Percentiles rank a stretch among this genome's conserved stretches.
Conservation (phyloP, 441 rosid species). For the Erodium trifolium region DNA sequence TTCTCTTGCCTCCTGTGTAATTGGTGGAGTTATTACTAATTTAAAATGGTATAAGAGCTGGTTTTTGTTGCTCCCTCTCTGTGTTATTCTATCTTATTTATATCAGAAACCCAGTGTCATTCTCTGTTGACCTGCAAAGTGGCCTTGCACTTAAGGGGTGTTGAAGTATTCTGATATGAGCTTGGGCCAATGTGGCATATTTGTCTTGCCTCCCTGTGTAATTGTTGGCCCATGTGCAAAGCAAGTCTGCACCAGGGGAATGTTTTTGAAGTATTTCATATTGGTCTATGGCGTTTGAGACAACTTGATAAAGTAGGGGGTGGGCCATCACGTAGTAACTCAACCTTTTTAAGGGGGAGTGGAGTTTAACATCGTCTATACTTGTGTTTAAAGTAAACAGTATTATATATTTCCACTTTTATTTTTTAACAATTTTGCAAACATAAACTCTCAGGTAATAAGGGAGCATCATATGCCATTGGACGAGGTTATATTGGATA, state of each 20-base stretch:
- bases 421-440: slow-evolving; percentile 17
- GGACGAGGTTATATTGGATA: slow-evolving; percentile 73
- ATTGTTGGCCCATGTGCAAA: too few relatives aligned
- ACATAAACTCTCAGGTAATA: slow-evolving; percentile 47
- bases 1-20: too few relatives aligned
- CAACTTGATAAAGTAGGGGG: neutral
- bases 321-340: neutral
- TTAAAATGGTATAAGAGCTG: neutral
- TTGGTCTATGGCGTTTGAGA: neutral
- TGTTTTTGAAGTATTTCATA: neutral
- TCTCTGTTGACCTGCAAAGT: neutral
- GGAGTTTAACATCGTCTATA: neutral
- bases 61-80: too few relatives aligned
- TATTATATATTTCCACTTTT: neutral
- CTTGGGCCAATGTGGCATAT: neutral
- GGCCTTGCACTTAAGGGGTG: neutral
- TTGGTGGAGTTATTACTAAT: neutral
- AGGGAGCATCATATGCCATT: slow-evolving; percentile 57
- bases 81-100: too few relatives aligned
- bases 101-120: neutral
- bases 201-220: too few relatives aligned
- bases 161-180: neutral
- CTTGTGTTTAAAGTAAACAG: neutral
- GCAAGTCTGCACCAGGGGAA: neutral
- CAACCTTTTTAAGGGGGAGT: neutral